These are phyloP conservation scores for Pythium graminicola DNA, from an alignment of 352 stramenopile genomes.

Conservation along the genomic window DNA sequence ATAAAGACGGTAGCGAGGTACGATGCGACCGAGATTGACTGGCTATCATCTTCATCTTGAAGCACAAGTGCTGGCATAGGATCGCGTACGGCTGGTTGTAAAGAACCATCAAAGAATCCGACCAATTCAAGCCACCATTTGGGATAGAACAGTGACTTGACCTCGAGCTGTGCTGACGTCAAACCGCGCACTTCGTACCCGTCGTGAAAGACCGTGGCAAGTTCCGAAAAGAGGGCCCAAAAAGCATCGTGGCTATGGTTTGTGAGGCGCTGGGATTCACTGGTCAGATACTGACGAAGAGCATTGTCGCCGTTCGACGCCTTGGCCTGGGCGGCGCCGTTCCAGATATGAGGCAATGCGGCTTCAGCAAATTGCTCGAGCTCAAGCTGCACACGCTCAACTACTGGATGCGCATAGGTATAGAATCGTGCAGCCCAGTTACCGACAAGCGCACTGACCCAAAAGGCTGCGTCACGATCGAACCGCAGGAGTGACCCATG, in stretches of 20 bases:
- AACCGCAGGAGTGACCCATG: constrained; percentile 61
- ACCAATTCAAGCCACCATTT: constrained; percentile 80
- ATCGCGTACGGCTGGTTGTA: constrained; percentile 11
- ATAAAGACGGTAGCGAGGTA: constrained; percentile 16
- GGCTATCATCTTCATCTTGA: no score
- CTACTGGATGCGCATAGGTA: constrained; percentile 48
- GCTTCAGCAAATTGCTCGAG: constrained; percentile 43
- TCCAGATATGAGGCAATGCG: constrained; percentile 30
- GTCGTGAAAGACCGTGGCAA: constrained; percentile 79
- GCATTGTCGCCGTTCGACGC: constrained; percentile 31
- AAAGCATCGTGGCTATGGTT: constrained; percentile 47
- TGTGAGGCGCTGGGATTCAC: constrained; percentile 42
- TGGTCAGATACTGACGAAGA: constrained; percentile 54
- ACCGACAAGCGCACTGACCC: constrained; percentile 72
- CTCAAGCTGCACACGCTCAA: constrained; percentile 49
- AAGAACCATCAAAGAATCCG: constrained; percentile 52
- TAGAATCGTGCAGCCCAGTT: constrained; percentile 84
- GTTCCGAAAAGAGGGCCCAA: constrained; percentile 50
- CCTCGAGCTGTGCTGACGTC: constrained; percentile 31
- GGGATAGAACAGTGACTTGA: constrained; percentile 69
- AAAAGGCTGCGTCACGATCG: constrained; percentile 61
- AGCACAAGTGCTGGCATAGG: no score
- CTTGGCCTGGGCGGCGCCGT: constrained; percentile 35
- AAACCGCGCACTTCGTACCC: constrained; percentile 67
- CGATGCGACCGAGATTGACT: constrained; percentile 14